Base-by-base conservation (phyloP, 257 asterid genomes). In the Primulina huaijiensis region DNA sequence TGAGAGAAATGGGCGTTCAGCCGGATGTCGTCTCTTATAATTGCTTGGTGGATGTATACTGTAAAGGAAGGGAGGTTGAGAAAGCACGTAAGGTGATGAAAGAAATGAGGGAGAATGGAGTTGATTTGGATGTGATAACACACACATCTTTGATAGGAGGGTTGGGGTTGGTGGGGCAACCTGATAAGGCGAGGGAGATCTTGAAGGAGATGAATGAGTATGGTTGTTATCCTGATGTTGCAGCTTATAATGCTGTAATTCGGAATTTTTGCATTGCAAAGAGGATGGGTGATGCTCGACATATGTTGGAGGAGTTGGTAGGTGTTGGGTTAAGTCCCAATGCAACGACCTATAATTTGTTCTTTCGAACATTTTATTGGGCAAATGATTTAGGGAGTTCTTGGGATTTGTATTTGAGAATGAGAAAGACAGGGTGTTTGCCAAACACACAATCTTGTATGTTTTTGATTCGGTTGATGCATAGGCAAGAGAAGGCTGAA, bases 171-270 rank as follows among this genome's bases (percentile, higher is more conserved):
- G 78, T 62, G 53, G 97, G 98, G 57, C 97, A 88, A 75, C 98
- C 97, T 0, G 98, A 93, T 79, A 90, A 90, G 85, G 97, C 97
- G 5, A 83, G 89, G 79, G 86, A 81, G 9, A 62, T 90, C 35
- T 87, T 93, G 88, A 86, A 89, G 75, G 98, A 90, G 79, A 93
- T 93, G 98, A 89, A 59, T 75, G 97, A 90, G 71, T 86, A 87
- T 25, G 96, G 96, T 3, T 87, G 97, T 73, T 79, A 80, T 78
- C 97, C 97, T 0, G 98, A 90, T 77, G 96, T 69, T 61, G 95
- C 96, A 34, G 97, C 97, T 30, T 93, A 90, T 65, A 93, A 90
- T 80, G 97, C 98, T 11, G 83, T 72, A 5, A 89, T 93, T 67
- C 80, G 95, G 69, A 93, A 93, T 76, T 93, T 87, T 63, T 93